Conservation (phyloP, 2,329 filamentous ascomycete species). For the Furcasterigmium furcatum region DNA sequence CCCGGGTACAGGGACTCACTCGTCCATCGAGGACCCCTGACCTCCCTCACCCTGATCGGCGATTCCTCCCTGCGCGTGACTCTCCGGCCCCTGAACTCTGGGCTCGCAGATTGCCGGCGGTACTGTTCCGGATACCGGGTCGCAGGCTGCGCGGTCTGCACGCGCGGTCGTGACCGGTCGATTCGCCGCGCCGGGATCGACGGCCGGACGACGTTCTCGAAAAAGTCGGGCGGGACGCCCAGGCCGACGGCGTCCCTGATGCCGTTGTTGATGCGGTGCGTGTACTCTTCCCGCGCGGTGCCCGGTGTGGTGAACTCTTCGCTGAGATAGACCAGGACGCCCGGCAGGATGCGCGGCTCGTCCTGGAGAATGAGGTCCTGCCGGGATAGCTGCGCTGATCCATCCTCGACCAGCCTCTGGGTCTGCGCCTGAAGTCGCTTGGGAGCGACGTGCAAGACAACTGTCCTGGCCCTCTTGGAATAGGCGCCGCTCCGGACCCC, state of each 20-base stretch:
- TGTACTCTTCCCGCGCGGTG: neutral
- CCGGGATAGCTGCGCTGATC: too few relatives aligned
- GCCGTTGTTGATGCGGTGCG: neutral
- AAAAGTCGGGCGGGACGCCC: neutral
- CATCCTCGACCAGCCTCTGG: neutral
- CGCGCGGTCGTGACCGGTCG: too few relatives aligned
- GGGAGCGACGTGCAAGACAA: neutral
- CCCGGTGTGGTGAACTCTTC: neutral
- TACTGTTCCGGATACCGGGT: too few relatives aligned
- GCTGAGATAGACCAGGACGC: neutral
- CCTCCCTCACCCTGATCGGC: too few relatives aligned
- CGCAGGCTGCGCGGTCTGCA: too few relatives aligned
- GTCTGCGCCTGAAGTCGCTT: neutral
- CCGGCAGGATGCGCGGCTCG: too few relatives aligned
- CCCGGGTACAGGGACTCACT: too few relatives aligned
- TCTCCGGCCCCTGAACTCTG: too few relatives aligned
- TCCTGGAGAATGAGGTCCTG: too few relatives aligned
- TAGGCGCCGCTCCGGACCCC: constrained; percentile 36
- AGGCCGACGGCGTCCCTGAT: neutral
- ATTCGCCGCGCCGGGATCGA: neutral
- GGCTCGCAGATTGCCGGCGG: too few relatives aligned
- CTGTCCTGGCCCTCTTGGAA: constrained; percentile 19
- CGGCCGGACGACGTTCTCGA: neutral
- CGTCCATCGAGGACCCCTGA: too few relatives aligned
- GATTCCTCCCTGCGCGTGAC: too few relatives aligned